Evolutionary conservation across 768 basidiomycete species (phyloP).

Genomic region (Lentinula edodes): DNA sequence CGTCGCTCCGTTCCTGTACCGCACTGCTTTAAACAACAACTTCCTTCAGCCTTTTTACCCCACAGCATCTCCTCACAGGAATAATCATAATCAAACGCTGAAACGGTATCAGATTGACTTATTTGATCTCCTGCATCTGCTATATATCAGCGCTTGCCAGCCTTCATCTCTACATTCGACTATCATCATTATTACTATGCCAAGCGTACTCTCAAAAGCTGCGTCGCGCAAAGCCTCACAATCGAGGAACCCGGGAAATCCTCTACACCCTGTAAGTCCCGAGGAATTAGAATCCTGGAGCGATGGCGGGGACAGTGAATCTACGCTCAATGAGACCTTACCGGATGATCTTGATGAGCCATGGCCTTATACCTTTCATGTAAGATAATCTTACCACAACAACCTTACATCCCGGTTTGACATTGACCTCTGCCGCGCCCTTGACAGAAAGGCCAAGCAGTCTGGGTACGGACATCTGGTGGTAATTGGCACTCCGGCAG

Average conservation of each 20-base stretch:
- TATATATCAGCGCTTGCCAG: not conserved
- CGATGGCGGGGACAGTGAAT: slow-evolving; percentile 25
- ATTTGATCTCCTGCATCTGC: too few species aligned
- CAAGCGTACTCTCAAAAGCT: not conserved
- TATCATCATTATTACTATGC: not conserved
- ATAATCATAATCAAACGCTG: not conserved
- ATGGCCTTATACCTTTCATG: slow-evolving; percentile 48
- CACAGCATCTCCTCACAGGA: not conserved
- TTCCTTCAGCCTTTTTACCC: not conserved
- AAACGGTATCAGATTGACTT: slow-evolving; percentile 3
- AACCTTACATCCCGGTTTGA: not conserved
- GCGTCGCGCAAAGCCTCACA: not conserved
- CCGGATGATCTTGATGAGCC: slow-evolving; percentile 44
- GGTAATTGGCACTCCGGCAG: slow-evolving; percentile 50
- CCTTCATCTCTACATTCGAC: not conserved
- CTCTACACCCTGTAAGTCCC: slow-evolving; percentile 26
- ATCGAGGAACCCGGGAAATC: slow-evolving; percentile 7
- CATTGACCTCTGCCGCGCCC: slow-evolving; percentile 1
- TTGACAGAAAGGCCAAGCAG: slow-evolving; percentile 37
- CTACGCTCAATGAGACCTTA: slow-evolving; percentile 21
- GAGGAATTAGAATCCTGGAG: slow-evolving; percentile 31
- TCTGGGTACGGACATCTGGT: slow-evolving; percentile 47
- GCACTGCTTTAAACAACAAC: not conserved
- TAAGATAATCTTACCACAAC: slow-evolving; percentile 18
- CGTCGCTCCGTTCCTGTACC: not conserved